Base-by-base conservation (phyloP, 768 basidiomycete genomes). In the Pleurotus pulmonarius region DNA sequence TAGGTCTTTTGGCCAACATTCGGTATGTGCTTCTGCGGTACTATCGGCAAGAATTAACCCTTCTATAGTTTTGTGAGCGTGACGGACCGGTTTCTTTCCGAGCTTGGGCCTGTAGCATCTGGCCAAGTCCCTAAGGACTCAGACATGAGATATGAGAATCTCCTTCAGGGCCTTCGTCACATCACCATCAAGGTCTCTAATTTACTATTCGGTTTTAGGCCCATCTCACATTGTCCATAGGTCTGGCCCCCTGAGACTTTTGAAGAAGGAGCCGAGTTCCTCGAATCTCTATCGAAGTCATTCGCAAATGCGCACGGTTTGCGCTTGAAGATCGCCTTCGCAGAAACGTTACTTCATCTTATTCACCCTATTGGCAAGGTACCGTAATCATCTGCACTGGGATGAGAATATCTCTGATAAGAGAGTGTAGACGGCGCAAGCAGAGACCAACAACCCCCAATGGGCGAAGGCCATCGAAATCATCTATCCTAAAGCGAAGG, bases 221-320 rank as follows among this genome's bases (percentile, higher is more conserved):
- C 57, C 16, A 60, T 45, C 22, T 60, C 46, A 46, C 18, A 34
- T 48, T 38, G 16, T 55, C n/a, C 40, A 24, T 60, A 92, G 90
- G 94, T 96, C 44, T 97, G 92, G 85, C 94, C 94, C 2, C 89
- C 92, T 12, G 90, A 94, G 66, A 86, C 89, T 4, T 94, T 97
- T 57, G 94, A 97, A 66, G 90, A 94, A 69, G 92, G 90, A 3
- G 88, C 94, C 2, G 94, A 98, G 62, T 97, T 96, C 62, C 71
- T 97, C 70, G 87, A 92, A 58, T 82, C 85, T 5, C 70, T 97
- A 15, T 88, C 94, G 2, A 89, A 87, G 63, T 86, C 88, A 0
- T 97, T 92, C 63, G 85, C 83, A 44, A 84, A 91, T 61, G 85
- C 91, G 0, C 94, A 95, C 63, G 94, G 95, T 6, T 74, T 85